Conservation (phyloP, 2,329 filamentous ascomycete species). For the Cercospora sp. region DNA sequence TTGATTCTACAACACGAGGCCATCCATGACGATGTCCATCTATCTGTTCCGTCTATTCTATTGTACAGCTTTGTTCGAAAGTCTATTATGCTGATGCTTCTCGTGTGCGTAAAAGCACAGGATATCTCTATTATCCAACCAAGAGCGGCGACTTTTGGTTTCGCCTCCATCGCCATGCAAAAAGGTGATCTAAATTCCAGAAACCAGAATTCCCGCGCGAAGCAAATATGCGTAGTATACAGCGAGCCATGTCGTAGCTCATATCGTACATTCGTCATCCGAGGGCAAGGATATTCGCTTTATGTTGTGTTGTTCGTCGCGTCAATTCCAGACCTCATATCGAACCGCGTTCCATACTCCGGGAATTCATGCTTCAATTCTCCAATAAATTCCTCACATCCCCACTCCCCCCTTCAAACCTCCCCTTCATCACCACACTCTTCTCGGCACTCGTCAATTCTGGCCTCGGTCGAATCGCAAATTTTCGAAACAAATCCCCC, state of each 20-base stretch:
- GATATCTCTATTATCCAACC: slow-evolving; percentile 1
- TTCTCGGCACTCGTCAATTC: background rate
- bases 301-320: too few species aligned
- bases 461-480: background rate
- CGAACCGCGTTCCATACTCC: too few species aligned
- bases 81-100: background rate
- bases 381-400: slow-evolving; percentile 11
- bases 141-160: background rate
- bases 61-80: background rate
- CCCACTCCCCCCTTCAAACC: background rate
- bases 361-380: background rate
- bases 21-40: too few species aligned
- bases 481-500: background rate
- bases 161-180: background rate
- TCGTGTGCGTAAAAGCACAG: background rate
- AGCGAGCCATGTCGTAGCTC: background rate
- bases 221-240: background rate
- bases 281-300: background rate
- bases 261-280: background rate
- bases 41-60: background rate
- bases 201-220: background rate
- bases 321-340: too few species aligned
- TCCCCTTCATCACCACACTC: slow-evolving; percentile 2
- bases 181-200: background rate
- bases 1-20: too few species aligned